phyloP scores from a whole-genome alignment of 805 yeast genomes.

The Priceomyces melissophilus region DNA sequence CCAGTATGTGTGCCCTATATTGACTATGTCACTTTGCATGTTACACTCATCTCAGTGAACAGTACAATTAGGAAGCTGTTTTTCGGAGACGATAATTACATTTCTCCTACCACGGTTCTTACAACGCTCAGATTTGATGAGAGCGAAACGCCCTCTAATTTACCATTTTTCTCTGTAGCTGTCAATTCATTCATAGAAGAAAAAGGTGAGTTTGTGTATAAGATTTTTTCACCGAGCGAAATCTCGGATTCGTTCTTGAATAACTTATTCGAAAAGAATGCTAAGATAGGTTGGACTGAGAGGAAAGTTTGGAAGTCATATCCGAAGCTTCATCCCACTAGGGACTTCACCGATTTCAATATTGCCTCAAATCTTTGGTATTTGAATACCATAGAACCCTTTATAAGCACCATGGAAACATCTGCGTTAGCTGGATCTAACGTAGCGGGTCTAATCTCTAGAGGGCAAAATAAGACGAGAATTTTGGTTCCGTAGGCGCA shows the following conservation, averaged over 20 bases:
- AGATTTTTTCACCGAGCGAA: conserved; percentile 32
- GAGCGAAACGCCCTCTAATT: conserved; percentile 1
- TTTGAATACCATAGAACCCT: conserved; percentile 43
- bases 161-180: conserved; percentile 33
- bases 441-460: conserved; percentile 42
- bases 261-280: background rate
- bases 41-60: conserved; percentile 29
- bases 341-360: conserved; percentile 22
- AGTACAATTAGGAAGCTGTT: conserved; percentile 15
- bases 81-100: conserved; percentile 3
- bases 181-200: conserved; percentile 22
- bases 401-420: conserved; percentile 53
- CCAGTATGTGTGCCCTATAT: conserved; percentile 10
- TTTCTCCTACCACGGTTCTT: conserved; percentile 21
- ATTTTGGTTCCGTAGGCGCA: too few relatives aligned
- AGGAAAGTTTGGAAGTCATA: conserved; percentile 42
- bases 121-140: conserved; percentile 12
- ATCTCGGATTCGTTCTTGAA: conserved; percentile 1
- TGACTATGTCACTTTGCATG: conserved; percentile 39
- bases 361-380: conserved; percentile 37
- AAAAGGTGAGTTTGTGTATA: conserved; percentile 35
- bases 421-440: conserved; percentile 47
- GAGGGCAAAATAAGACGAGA: conserved; percentile 15
- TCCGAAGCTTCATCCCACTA: conserved; percentile 34
- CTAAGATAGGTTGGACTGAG: background rate